These are phyloP conservation scores for Ophiostoma novo-ulmi DNA, from an alignment of 2,329 filamentous ascomycete species.

Conservation along the genomic window DNA sequence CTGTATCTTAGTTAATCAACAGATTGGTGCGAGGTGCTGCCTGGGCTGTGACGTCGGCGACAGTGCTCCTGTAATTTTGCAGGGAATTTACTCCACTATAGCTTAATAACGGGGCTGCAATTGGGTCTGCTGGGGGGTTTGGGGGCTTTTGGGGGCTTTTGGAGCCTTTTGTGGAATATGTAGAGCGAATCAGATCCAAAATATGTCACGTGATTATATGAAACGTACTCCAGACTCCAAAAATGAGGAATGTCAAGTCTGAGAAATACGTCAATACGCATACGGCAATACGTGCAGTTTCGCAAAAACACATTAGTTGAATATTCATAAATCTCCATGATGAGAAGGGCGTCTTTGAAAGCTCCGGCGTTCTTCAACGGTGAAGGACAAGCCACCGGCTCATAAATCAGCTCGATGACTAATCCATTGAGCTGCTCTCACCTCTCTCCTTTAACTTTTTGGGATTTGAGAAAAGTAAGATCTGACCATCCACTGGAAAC, in stretches of 20 bases:
- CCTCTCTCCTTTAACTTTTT: background rate
- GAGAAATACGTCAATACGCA: background rate
- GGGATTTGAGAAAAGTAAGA: background rate
- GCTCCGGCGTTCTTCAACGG: background rate
- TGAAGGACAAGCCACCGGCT: background rate
- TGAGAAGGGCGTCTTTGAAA: too few relatives aligned
- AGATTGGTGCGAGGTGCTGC: background rate
- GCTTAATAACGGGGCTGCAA: background rate
- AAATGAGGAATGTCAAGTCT: background rate
- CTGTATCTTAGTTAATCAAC: background rate
- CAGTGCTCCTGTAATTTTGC: background rate
- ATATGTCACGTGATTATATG: background rate
- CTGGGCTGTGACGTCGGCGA: conserved; percentile 10
- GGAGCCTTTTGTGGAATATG: background rate
- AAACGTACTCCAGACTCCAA: background rate
- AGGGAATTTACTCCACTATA: conserved; percentile 4
- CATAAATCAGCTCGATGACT: background rate
- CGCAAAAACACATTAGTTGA: too few relatives aligned
- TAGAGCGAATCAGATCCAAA: background rate
- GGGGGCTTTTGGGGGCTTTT: background rate
- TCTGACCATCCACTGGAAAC: background rate
- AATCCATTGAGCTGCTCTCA: background rate
- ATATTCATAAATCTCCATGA: too few relatives aligned
- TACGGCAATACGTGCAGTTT: background rate
- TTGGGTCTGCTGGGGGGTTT: background rate